These are phyloP conservation scores for Dactylellina sp. DNA, from an alignment of 2,329 filamentous ascomycete species.

Conservation along the genomic window DNA sequence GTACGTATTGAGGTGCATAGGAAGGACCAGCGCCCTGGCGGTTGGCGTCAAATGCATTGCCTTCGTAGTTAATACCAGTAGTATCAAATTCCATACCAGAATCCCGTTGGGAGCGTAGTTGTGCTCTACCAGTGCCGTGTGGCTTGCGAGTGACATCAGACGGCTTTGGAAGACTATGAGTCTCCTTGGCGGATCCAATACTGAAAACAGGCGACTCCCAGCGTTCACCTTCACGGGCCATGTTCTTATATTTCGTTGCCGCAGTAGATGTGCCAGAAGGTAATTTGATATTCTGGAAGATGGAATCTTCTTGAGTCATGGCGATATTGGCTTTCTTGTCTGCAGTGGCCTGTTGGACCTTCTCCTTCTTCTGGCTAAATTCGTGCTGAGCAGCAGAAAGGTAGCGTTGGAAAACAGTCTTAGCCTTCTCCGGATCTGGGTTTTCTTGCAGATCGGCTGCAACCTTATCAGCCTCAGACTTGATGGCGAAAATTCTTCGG, in stretches of 20 bases:
- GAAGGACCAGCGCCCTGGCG: not conserved
- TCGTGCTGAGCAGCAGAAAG: constrained; percentile 79
- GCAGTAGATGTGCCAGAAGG: constrained; percentile 91
- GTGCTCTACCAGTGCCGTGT: constrained; percentile 65
- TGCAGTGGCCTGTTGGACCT: constrained; percentile 72
- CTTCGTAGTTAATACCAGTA: constrained; percentile 32
- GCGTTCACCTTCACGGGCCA: constrained; percentile 86
- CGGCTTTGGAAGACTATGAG: constrained; percentile 75
- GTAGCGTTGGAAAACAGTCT: constrained; percentile 90
- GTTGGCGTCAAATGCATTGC: constrained; percentile 19
- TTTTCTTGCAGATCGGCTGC: constrained; percentile 74
- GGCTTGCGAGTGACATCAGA: constrained; percentile 71
- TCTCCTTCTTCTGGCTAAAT: constrained; percentile 79
- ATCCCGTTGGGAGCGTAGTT: constrained; percentile 47
- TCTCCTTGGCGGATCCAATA: constrained; percentile 81
- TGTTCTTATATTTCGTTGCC: constrained; percentile 90
- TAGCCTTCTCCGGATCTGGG: constrained; percentile 72
- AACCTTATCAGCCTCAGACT: constrained; percentile 83
- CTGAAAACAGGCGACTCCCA: constrained; percentile 97
- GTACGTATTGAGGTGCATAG: no score
- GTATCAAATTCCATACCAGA: constrained; percentile 50
- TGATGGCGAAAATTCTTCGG: constrained; percentile 72
- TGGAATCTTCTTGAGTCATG: constrained; percentile 87
- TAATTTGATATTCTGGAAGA: constrained; percentile 88
- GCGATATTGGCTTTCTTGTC: constrained; percentile 84